phyloP scores from a whole-genome alignment of 2,329 filamentous ascomycete species.

The Xylariales sp. region DNA sequence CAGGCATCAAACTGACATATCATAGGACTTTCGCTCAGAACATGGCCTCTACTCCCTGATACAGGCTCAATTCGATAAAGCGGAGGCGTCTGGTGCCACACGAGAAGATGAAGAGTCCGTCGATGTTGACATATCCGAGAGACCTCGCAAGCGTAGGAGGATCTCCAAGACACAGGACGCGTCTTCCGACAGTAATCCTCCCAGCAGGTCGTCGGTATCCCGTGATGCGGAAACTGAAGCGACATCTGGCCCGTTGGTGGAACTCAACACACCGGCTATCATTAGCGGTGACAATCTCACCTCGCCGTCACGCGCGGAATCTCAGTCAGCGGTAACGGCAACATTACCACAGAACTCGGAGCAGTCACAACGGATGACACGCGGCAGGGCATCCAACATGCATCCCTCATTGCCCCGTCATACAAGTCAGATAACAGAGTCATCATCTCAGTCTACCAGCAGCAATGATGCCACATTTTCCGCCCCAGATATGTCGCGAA shows the following conservation, averaged over 20 bases:
- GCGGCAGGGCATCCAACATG: slow-evolving; percentile 16
- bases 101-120: slow-evolving; percentile 19
- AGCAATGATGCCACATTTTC: slow-evolving; percentile 22
- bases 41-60: slow-evolving; percentile 70
- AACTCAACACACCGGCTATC: background rate
- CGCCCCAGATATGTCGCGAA: slow-evolving; percentile 15
- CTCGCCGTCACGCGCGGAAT: too few species aligned
- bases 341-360: background rate
- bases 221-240: too few species aligned
- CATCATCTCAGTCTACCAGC: slow-evolving; percentile 18
- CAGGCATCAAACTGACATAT: slow-evolving; percentile 10
- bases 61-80: slow-evolving; percentile 60
- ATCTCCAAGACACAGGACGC: slow-evolving; percentile 2
- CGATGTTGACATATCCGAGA: slow-evolving; percentile 22
- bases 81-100: slow-evolving; percentile 31
- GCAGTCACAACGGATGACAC: slow-evolving; percentile 18
- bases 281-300: slow-evolving; percentile 9
- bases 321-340: background rate
- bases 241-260: too few species aligned
- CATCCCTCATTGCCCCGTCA: slow-evolving; percentile 19
- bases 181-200: background rate
- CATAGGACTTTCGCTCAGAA: slow-evolving; percentile 65
- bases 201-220: background rate
- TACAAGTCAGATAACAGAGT: slow-evolving; percentile 17
- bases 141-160: slow-evolving; percentile 14